Conservation (phyloP, 257 asterid genomes). For the Capsicum baccatum region DNA sequence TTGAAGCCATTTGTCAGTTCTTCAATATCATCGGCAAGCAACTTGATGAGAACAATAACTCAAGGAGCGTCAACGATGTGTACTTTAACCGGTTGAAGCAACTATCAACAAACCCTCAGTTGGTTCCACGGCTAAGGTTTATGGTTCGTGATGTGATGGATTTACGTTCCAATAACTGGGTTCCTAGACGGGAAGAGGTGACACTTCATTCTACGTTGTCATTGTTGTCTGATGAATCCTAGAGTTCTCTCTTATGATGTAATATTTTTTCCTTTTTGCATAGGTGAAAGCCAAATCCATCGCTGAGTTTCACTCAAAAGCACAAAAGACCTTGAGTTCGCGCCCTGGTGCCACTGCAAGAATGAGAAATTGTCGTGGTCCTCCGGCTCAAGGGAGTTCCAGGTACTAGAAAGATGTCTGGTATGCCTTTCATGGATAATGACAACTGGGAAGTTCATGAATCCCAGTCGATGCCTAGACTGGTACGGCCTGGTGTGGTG, state of each 20-base stretch:
- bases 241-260: neutral
- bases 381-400: conserved; percentile 71
- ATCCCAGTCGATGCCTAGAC: conserved; percentile 72
- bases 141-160: conserved; percentile 87
- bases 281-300: conserved; percentile 92
- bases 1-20: conserved; percentile 95
- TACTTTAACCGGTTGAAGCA: conserved; percentile 76
- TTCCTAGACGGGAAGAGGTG: conserved; percentile 70
- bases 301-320: conserved; percentile 85
- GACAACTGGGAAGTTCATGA: conserved; percentile 83
- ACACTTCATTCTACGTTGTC: neutral
- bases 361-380: conserved; percentile 64
- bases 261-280: conserved; percentile 26
- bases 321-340: conserved; percentile 80
- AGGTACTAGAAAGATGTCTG: conserved; percentile 81
- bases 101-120: conserved; percentile 71
- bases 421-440: conserved; percentile 68
- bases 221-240: neutral
- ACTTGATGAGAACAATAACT: conserved; percentile 75
- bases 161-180: conserved; percentile 78
- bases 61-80: conserved; percentile 63
- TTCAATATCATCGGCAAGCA: conserved; percentile 86
- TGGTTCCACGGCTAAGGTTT: conserved; percentile 77
- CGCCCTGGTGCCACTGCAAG: conserved; percentile 93
- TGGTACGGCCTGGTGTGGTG: conserved; percentile 44